Base-by-base conservation (phyloP, 2,329 filamentous ascomycete genomes). In the Fusarium napiforme region DNA sequence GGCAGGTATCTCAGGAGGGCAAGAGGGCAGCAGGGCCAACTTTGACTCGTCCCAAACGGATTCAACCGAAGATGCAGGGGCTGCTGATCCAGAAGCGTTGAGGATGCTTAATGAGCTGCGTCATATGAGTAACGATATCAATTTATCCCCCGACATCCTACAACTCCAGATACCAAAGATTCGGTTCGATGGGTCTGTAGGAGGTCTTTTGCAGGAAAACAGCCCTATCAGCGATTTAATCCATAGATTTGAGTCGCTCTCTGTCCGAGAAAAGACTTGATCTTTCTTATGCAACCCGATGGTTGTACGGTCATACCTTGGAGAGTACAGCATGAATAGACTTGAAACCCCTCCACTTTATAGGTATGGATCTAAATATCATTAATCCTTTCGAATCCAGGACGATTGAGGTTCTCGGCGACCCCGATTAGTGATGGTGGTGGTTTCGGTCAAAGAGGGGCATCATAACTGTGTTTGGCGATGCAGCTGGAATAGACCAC, bases 1-100 rank as follows among this genome's bases (percentile, higher is more conserved):
- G 23, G 52, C 37, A 43, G 52, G 52, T n/a, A 56, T 56, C 37
- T 56, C 52, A 19, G 37, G 52, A 32, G 52, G 52, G n/a, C 52
- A 56, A 23, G 16, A 43, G 2, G 7, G 16, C 10, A 18, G 21
- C 11, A 30, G 37, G 36, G 4, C 11, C 19, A 40, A 7, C 3
- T 4, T 43, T 42, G 16, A 23, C 10, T 19, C 28, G 14, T 43
- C 37, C 14, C 26, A 32, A 9, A 14, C 9, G 2, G 21, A 43
- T 8, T 16, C 26, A 10, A 14, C 5, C 9, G 2, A 8, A n/a
- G 23, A 39, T 28, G 4, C 14, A 0, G 23, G 18, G 14, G 19
- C 7, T 26, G 15, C 19, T 28, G 34, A 28, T 21, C 18, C 23
- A 8, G 34, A 55, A n/a, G 23, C 50, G 7, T 18, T 55, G 7